Percentiles rank a stretch among this genome's conserved stretches.
Conservation (phyloP, 1,284 basidiomycete genomes). For the Polyporus tsugae region DNA sequence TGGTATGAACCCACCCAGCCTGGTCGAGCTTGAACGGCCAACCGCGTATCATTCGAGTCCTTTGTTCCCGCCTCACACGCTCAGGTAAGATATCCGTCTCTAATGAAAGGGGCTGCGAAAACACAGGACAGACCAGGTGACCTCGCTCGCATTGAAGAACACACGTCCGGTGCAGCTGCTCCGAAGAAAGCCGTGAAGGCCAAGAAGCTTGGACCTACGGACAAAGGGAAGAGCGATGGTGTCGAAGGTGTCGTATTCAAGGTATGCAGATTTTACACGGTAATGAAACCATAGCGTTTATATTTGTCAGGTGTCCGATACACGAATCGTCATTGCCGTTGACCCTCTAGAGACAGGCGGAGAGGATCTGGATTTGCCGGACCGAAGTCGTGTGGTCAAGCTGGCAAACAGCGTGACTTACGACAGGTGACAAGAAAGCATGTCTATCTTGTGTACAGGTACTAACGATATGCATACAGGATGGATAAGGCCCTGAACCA, state of each 20-base stretch:
- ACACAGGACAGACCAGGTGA: conserved; percentile 59
- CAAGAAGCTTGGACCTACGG: conserved; percentile 52
- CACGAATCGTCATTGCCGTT: conserved; percentile 80
- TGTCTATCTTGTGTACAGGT: neutral
- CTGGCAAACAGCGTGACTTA: conserved; percentile 93
- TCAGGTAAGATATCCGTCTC: conserved; percentile 59
- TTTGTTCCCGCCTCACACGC: conserved; percentile 84
- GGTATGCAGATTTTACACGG: conserved; percentile 44
- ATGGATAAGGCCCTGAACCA: conserved; percentile 84
- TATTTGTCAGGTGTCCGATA: conserved; percentile 69
- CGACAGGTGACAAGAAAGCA: conserved; percentile 66
- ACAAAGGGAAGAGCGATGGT: conserved; percentile 41
- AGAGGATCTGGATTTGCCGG: conserved; percentile 82
- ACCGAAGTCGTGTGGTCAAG: conserved; percentile 85
- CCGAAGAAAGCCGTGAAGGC: conserved; percentile 55
- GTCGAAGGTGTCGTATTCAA: conserved; percentile 87
- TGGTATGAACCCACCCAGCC: conserved; percentile 54
- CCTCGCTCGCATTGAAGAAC: conserved; percentile 83
- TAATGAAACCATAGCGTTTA: neutral
- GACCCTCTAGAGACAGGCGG: conserved; percentile 63
- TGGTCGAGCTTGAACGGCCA: conserved; percentile 89
- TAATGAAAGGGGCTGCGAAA: conserved; percentile 18
- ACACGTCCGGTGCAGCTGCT: conserved; percentile 51
- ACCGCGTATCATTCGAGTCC: conserved; percentile 79
- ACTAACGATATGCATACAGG: conserved; percentile 47